Evolutionary conservation across 2,329 filamentous ascomycete species (phyloP).

Genomic region (Stachybotrys elegans): DNA sequence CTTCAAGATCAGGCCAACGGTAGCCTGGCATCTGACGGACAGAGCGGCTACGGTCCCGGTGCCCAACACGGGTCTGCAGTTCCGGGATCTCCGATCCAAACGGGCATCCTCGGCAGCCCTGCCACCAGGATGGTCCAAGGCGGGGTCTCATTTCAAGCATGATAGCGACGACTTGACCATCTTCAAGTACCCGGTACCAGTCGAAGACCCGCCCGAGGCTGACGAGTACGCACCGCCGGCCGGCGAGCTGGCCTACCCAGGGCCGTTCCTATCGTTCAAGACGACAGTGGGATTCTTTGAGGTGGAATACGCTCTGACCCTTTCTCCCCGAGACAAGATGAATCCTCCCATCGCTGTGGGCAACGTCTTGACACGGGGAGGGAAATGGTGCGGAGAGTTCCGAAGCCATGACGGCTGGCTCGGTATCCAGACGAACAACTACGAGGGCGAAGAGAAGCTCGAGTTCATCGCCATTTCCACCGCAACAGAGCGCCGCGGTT

Average conservation of each 20-base stretch:
- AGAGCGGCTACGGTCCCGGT: constrained; percentile 27
- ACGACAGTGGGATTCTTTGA: constrained; percentile 34
- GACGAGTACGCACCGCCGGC: constrained; percentile 23
- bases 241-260: constrained; percentile 27
- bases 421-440: constrained; percentile 40
- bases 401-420: constrained; percentile 41
- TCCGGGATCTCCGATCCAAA: constrained; percentile 31
- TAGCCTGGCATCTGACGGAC: constrained; percentile 36
- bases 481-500: constrained; percentile 35
- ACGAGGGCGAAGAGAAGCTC: constrained; percentile 37
- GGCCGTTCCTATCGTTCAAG: constrained; percentile 33
- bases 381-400: constrained; percentile 36
- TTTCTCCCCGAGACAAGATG: constrained; percentile 26
- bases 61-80: constrained; percentile 31
- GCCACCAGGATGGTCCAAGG: constrained; percentile 34
- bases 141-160: constrained; percentile 31
- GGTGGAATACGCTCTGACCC: constrained; percentile 32
- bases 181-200: constrained; percentile 38
- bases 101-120: constrained; percentile 22
- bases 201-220: constrained; percentile 25
- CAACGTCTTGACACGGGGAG: constrained; percentile 31
- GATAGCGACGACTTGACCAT: constrained; percentile 32
- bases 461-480: constrained; percentile 39
- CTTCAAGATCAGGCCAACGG: constrained; percentile 32
- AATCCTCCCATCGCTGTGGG: constrained; percentile 37